Evolutionary conservation across 2,329 filamentous ascomycete species (phyloP).

Genomic region (Calonectria hongkongensis): DNA sequence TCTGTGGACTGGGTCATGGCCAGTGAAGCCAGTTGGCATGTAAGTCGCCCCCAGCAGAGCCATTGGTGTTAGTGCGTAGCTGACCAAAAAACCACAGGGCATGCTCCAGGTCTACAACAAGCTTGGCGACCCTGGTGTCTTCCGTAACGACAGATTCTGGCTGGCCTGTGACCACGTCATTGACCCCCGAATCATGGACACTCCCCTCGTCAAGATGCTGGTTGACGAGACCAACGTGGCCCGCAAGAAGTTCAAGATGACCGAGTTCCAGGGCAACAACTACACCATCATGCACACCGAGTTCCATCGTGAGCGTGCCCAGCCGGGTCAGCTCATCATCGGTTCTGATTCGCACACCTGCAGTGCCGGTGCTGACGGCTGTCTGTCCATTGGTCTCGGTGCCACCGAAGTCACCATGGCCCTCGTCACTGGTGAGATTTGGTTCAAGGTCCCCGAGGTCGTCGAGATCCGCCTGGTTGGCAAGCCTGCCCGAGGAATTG

Average conservation of each 20-base stretch:
- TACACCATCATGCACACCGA: slow-evolving; percentile 69
- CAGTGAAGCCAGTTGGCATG: slow-evolving; percentile 64
- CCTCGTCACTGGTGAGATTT: slow-evolving; percentile 24
- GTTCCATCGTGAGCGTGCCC: slow-evolving; percentile 64
- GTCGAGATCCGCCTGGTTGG: slow-evolving; percentile 25
- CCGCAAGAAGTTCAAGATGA: slow-evolving; percentile 64
- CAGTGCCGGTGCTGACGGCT: slow-evolving; percentile 63
- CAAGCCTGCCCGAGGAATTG: slow-evolving; percentile 56
- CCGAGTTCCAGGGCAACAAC: slow-evolving; percentile 54
- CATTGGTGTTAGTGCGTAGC: too few relatives aligned
- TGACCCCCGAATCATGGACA: slow-evolving; percentile 64
- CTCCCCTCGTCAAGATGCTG: slow-evolving; percentile 60
- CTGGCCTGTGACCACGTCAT: slow-evolving; percentile 69
- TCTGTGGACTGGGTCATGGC: slow-evolving; percentile 68
- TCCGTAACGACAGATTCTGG: slow-evolving; percentile 70
- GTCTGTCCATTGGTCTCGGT: slow-evolving; percentile 66
- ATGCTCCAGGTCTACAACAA: slow-evolving; percentile 64
- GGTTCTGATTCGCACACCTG: slow-evolving; percentile 69
- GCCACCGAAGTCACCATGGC: slow-evolving; percentile 59
- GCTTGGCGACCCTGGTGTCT: slow-evolving; percentile 65
- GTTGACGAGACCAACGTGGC: slow-evolving; percentile 61
- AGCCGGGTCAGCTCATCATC: slow-evolving; percentile 66
- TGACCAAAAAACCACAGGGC: slow-evolving; percentile 34
- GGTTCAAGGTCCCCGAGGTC: slow-evolving; percentile 26
- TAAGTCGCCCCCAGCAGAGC: neutral